These are phyloP conservation scores for Fusarium sp. DNA, from an alignment of 2,329 filamentous ascomycete genomes.

Conservation along the genomic window DNA sequence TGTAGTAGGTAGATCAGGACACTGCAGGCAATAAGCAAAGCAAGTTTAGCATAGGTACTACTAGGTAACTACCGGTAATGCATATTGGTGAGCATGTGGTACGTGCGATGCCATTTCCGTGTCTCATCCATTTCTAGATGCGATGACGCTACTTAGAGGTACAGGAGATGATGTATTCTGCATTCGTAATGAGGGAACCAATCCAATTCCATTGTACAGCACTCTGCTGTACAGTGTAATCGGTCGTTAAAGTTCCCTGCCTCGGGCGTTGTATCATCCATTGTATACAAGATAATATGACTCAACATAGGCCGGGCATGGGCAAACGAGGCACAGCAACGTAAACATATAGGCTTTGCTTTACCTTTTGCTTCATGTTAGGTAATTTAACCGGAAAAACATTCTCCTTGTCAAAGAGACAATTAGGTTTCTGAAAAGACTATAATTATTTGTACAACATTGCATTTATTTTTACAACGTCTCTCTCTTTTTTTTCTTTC, in stretches of 20 bases:
- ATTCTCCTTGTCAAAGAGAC: neutral
- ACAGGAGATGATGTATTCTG: constrained; percentile 14
- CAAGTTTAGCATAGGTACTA: constrained; percentile 1
- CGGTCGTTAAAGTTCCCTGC: neutral
- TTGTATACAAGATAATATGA: neutral
- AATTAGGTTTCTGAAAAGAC: constrained; percentile 4
- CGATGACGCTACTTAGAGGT: constrained; percentile 18
- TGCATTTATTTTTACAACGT: neutral
- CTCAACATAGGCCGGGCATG: neutral
- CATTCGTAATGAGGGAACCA: neutral
- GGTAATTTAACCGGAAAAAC: neutral
- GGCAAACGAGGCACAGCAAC: constrained; percentile 14
- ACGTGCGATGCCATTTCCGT: constrained; percentile 28
- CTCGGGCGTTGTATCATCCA: neutral
- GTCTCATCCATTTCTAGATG: neutral
- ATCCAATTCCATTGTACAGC: neutral
- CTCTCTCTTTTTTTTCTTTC: neutral
- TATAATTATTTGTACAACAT: neutral
- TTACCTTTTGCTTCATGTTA: neutral
- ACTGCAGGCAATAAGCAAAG: neutral
- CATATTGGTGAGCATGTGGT: constrained; percentile 14
- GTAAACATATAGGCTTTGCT: neutral
- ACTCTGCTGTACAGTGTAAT: neutral
- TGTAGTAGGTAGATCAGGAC: too few relatives aligned
- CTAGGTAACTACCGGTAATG: neutral